Conservation (phyloP, 1,139 yeast genomes). For the Meyerozyma athensensis region DNA sequence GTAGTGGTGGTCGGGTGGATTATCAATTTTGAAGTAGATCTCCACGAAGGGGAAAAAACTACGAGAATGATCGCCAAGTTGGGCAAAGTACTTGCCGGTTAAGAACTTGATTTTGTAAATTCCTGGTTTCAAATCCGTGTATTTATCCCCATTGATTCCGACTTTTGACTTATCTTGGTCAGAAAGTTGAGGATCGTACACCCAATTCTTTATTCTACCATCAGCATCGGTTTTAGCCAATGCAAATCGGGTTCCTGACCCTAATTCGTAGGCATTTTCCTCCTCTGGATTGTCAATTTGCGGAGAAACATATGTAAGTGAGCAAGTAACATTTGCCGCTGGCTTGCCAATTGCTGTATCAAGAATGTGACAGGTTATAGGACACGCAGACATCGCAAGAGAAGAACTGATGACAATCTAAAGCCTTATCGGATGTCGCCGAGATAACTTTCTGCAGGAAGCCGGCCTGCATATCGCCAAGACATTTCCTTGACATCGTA, state of each 20-base stretch:
- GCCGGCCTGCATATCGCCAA: background rate
- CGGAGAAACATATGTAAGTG: conserved; percentile 40
- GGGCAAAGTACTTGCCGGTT: conserved; percentile 60
- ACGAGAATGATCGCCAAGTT: conserved; percentile 22
- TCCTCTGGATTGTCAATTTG: conserved; percentile 20
- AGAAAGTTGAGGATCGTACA: conserved; percentile 35
- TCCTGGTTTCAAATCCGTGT: conserved; percentile 52
- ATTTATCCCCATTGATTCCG: conserved; percentile 34
- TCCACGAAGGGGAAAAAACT: conserved; percentile 86
- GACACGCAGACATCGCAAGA: conserved; percentile 33
- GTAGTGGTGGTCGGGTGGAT: conserved; percentile 72
- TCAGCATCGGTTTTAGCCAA: conserved; percentile 66
- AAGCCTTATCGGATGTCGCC: conserved; percentile 1
- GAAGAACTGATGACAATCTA: background rate
- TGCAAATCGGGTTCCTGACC: conserved; percentile 44
- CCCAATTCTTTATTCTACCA: conserved; percentile 75
- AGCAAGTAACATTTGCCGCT: conserved; percentile 62
- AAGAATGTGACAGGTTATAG: conserved; percentile 81
- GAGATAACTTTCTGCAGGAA: background rate
- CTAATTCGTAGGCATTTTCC: conserved; percentile 25
- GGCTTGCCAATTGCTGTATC: conserved; percentile 85
- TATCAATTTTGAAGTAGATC: conserved; percentile 59
- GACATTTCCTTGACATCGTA: background rate
- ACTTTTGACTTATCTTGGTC: conserved; percentile 15
- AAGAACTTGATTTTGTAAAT: conserved; percentile 70